Evolutionary conservation across 768 basidiomycete species (phyloP), one percentile per base, ranked within the genome.

Genomic region (Podaxis sp.): DNA sequence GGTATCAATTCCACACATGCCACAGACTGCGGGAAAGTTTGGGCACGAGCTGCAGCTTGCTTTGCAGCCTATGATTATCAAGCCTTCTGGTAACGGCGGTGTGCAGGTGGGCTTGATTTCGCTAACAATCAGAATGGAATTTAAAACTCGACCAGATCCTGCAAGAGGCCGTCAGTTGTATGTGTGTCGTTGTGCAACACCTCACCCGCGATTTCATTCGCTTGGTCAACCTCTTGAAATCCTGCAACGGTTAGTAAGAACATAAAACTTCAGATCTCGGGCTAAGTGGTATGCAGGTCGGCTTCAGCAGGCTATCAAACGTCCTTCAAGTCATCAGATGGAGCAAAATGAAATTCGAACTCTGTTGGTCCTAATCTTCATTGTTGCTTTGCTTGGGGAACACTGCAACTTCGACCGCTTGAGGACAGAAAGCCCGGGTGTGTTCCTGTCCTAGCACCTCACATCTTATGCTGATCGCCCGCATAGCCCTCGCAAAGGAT

Each of bases 121-220:
- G 24, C 26, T 28, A 7, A 28, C 4, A 12, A 24, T 6, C 24
- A 51, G 24, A 51, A 24, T 24, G 24, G 19, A 33, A 33, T 33
- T 46, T 17, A n/a, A 46, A 17, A 22, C 11, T n/a, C 24, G 17
- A 48, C 1, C 66, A 95, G 90, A 88, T 90, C 22, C 74, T 99
- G 36, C 94, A 96, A 77, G 97, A 98, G 74, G 87, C 87, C 12
- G 91, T 99, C 13, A 93, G 93, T 0, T 98, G 96, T 67, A 88
- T 96, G 78, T 96, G 95, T 71, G 84, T 86, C 0, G 90, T 92
- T 1, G 89, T 96, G 1, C 87, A 88, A 56, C 77, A 92, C 67
- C 80, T 99, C 17, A 98, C 97, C 0, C 91, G 93, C 63, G 95
- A 98, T 67, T 96, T 89, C 68, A 76, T 76, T 15, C 84, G 87